Evolutionary conservation across 371 early-diverging fungal species (phyloP), one percentile per base, ranked within the genome.

Genomic region (Mortierella sp.): DNA sequence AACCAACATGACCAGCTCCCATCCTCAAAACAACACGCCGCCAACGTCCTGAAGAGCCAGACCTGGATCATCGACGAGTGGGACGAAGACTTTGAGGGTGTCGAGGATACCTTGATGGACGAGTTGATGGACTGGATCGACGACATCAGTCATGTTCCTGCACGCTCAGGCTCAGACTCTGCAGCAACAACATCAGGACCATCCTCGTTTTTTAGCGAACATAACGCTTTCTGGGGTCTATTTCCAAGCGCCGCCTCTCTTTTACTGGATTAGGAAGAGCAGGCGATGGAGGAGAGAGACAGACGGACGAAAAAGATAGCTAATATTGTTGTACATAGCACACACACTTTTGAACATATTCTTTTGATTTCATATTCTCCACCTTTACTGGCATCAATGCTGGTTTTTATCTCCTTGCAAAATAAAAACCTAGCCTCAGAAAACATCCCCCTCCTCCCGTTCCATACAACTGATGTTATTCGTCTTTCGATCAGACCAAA

Each of bases 41-140:
- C 13, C 26, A 47, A 24, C 39, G 26, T 40, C 13, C 24, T 24
- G 41, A 22, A 40, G 31, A 24, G 2, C 22, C 58, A 34, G 34
- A 58, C 9, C 22, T 68, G 68, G 68, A 68, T 45, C 37, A 39
- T 67, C 14, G 68, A 67, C 39, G 68, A 67, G 2, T 67, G 68
- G 68, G 68, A 67, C 7, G 68, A 67, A 26, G 68, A 67, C 50
- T 24, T 67, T 45, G 68, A 67, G 16, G 58, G 34, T 31, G 58
- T 55, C 4, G 58, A 55, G 16, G 58, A 34, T 16, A 68, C 40
- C 4, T 9, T 31, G 4, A 61, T 68, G 50, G 68, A 68, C 24
- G 68, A 68, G 9, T 24, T 68, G n/a, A 50, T 50, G 31, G 68
- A 67, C 22, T 67, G 67, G 67, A 67, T 67, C 50, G 67, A 67